Base-by-base conservation (phyloP, 1,284 basidiomycete species). In the Omphalotus olearius region DNA sequence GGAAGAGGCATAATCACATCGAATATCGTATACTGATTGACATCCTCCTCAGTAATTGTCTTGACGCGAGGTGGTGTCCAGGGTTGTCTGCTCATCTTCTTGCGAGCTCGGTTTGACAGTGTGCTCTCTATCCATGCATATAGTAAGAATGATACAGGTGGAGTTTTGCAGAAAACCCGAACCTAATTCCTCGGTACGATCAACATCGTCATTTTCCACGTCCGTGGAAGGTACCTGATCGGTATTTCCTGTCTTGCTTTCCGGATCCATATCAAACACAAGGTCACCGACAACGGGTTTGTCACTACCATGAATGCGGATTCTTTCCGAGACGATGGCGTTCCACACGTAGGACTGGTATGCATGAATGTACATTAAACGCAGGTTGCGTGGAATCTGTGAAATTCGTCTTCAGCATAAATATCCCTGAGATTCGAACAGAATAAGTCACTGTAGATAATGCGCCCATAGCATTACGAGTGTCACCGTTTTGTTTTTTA, bases 341-440 rank as follows among this genome's bases (percentile, higher is more conserved):
- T 99, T 99, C 97, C 96, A 99, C 26, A 99, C 85, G 62, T 98
- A 99, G 14, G 93, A 96, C 68, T 99, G 97, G 68, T 98, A 99
- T 35, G 96, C 95, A 68, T 99, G 97, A 44, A 98, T 85, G 64
- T 99, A 99, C 92, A 99, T 98, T 56, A 96, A 74, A 45, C 95
- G 80, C 57, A 99, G 78, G 64, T 95, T 97, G 51, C 88, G 81
- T n/a, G 94, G 95, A 56, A 98, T 97, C 93, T 96, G 60, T 28
- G 43, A 48, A 33, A 37, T 4, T 11, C 16, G 42, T 16, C n/a
- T 45, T 41, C 20, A 47, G 25, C 37, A 45, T 25, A 36, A 23
- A 37, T 23, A 51, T 45, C 13, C 54, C 33, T n/a, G n/a, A 51
- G 26, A 23, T 16, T 23, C 50, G 11, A 17, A 42, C 20, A 42